Evolutionary conservation across 2,329 filamentous ascomycete species (phyloP), one percentile per base, ranked within the genome.

Genomic region (Ophiostoma angusticollis): DNA sequence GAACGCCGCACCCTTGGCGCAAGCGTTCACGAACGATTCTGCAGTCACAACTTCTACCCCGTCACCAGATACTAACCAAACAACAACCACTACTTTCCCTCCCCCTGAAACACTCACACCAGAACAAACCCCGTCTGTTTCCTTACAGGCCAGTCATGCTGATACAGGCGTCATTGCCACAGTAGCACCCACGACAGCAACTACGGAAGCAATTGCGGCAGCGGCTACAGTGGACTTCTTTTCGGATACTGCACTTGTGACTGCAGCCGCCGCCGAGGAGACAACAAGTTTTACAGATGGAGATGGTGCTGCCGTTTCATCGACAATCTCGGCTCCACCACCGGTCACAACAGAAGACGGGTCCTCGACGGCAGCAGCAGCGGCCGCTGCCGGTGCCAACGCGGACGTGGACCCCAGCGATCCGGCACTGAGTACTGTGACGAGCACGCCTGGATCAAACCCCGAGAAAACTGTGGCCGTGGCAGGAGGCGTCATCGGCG

Each of bases 401-500:
- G 25, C 25, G 9, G 32, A 24, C 8, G 28, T 22, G 9, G 37
- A 35, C 22, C 24, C 21, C 11, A 29, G 24, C 37, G 47, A 49
- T 38, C 42, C 46, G 6, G 41, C 45, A 16, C 34, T 47, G 31
- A 46, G 43, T 19, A 27, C 49, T 9, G 29, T 47, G 1, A 44
- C 49, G 5, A 41, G 35, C 19, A 29, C 49, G 7, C 48, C 50
- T 19, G 54, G 49, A 46, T 31, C 42, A 6, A 50, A 48, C 45
- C 41, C 53, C 16, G 38, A 52, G 2, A 60, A 55, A 6, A 62
- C 62, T 0, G 54, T 61, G 19, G 63, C 64, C 6, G 60, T 75
- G 31, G 67, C 67, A 1, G 70, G 66, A 9, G 65, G 69, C 28
- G 63, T 72, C 3, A 53, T 72, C 5, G 71, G 70, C 21, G 64